Evolutionary conservation across 2,329 filamentous ascomycete species (phyloP), one percentile per base, ranked within the genome.

Genomic region (Calonectria leucothoes): DNA sequence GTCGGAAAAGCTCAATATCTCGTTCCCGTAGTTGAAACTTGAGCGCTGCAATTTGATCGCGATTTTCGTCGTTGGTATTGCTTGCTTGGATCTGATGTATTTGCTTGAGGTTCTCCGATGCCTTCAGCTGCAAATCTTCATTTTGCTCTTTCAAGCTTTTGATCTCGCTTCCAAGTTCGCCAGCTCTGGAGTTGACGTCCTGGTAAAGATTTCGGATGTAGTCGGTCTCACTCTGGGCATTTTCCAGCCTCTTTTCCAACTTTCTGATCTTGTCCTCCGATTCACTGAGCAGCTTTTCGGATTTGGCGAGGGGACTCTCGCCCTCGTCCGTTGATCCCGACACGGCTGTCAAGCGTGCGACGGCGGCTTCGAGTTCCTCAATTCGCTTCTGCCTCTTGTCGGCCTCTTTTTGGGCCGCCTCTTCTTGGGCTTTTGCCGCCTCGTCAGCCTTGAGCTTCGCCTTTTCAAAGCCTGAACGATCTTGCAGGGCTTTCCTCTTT

Each of bases 191-290:
- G 11, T 90, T 91, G 1, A 89, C 88, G 27, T 89, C 85, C 77
- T 93, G 92, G 77, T 94, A 94, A 12, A 88, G 85, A 5, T 86
- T 86, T 66, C 90, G 88, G 15, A 87, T 84, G 77, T 92, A 94
- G 2, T 91, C 89, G 31, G 88, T 84, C 5, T 92, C 89, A 17
- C 84, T 85, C 33, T 88, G 83, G 5, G 86, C 82, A 6, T 85
- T 83, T 66, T 85, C 84, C 6, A 85, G 79, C 25, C 84, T 84
- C 69, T 82, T 83, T 48, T 88, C 86, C 5, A 88, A 82, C 17
- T 84, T 80, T 61, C 84, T 82, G 20, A 87, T 83, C 31, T 88
- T 80, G 6, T 85, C 76, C 65, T 81, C 78, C 3, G 81, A 75
- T 59, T 84, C 85, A n/a, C 83, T 84, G 11, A 88, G 77, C 51